phyloP scores from a whole-genome alignment of 2,329 filamentous ascomycete species.

The Claviceps fusiformis region DNA sequence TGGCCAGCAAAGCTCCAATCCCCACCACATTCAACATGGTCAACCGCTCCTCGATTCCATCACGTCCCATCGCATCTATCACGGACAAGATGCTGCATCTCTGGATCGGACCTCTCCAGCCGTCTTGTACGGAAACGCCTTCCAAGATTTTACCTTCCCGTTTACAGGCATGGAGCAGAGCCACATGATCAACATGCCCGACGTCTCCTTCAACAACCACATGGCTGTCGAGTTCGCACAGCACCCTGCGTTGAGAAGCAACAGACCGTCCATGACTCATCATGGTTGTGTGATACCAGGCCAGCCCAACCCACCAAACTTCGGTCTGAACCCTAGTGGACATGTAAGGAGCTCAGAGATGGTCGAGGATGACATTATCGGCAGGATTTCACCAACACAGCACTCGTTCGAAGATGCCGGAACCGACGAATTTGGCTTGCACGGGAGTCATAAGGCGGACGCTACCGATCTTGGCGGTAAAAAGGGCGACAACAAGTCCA shows the following conservation, averaged over 20 bases:
- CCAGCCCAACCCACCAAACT: conserved; percentile 13
- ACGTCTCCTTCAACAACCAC: conserved; percentile 18
- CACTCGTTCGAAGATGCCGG: conserved; percentile 39
- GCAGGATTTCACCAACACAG: conserved; percentile 27
- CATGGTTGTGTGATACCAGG: conserved; percentile 6
- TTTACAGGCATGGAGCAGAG: conserved; percentile 25
- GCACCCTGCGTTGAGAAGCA: conserved; percentile 10
- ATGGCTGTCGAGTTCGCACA: conserved; percentile 23
- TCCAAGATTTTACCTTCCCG: conserved; percentile 39
- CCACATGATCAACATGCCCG: conserved; percentile 15
- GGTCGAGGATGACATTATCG: conserved; percentile 32
- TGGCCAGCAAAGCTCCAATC: conserved; percentile 15
- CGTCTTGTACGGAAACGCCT: conserved; percentile 34
- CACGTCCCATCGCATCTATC: conserved; percentile 13
- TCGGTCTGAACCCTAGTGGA: conserved; percentile 12
- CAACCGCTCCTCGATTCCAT: conserved; percentile 14
- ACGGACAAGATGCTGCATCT: conserved; percentile 9
- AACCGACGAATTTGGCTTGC: conserved; percentile 45
- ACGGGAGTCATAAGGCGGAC: conserved; percentile 31
- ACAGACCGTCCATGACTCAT: conserved; percentile 9
- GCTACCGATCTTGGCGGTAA: conserved; percentile 40
- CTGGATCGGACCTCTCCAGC: conserved; percentile 11
- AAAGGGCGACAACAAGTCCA: conserved; percentile 43
- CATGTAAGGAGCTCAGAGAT: conserved; percentile 21
- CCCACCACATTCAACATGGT: conserved; percentile 17